Base-by-base conservation (phyloP, 805 yeast species). In the Pichia californica region DNA sequence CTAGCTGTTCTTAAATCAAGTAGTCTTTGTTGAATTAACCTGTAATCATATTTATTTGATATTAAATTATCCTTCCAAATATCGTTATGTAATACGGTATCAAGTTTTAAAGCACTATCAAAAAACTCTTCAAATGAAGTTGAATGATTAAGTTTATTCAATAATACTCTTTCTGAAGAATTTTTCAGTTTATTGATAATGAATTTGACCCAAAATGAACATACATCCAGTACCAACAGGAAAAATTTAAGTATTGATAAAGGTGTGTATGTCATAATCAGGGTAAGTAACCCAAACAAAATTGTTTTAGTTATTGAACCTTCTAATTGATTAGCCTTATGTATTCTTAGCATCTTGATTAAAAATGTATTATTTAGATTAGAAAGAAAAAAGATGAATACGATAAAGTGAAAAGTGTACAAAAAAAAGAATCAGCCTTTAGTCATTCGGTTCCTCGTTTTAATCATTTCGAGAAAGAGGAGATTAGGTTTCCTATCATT, bases 41-140 rank as follows among this genome's bases (percentile, higher is more conserved):
- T 70, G 61, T 87, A 93, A 62, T 91, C 98, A 57, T 88, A 91
- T 53, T 83, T 79, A 47, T 74, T 74, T 30, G 91, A 82, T 26
- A 81, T 78, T 52, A 89, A 88, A 57, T 88, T 87, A 49, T 87
- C 85, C 46, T 96, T 70, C 95, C 94, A 77, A 18, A 74, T 53
- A 49, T 76, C 77, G 16, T 74, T 71, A 6, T 80, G 80, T 1
- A 76, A 69, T 10, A 74, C 58, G 33, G 66, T 66, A 47, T 78
- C 83, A 1, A 78, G 67, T 37, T 67, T 61, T 6, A 62, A 58
- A 0, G 81, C 79, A 18, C 64, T 70, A 18, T 61, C 64, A 49
- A 73, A 80, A 91, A 95, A 91, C 45, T 85, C 91, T 31, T 72
- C 76, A 58, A 78, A 85, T 16, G 38, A 28, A 3, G 32, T 26